Evolutionary conservation across 106 monocot species (phyloP).

Genomic region (Phalaenopsis equestris): DNA sequence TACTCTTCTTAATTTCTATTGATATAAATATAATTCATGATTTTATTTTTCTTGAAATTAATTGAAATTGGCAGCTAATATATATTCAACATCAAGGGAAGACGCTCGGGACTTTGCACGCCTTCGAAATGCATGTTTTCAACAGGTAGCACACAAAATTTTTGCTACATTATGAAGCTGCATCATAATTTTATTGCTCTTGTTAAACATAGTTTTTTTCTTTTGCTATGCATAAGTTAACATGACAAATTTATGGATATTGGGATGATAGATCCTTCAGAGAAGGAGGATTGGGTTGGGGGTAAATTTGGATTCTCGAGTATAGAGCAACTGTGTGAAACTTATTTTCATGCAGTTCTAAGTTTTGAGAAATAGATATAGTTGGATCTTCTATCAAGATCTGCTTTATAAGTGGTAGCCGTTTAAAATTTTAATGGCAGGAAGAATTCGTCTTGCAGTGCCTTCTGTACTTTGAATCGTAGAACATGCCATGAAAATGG

Average conservation of each 20-base stretch:
- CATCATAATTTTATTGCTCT: neutral
- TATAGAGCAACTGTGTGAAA: neutral
- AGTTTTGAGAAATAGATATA: neutral
- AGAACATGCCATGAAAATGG: neutral
- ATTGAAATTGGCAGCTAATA: conserved; percentile 21
- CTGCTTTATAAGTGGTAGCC: neutral
- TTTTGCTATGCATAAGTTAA: too few species aligned
- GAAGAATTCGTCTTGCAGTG: neutral
- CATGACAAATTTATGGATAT: too few species aligned
- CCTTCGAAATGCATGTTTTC: conserved; percentile 48
- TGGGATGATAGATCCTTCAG: too few species aligned
- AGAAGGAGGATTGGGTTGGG: too few species aligned
- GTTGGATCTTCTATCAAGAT: neutral
- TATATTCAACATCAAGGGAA: conserved; percentile 39
- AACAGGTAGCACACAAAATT: conserved; percentile 29
- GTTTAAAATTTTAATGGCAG: neutral
- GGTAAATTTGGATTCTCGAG: too few species aligned
- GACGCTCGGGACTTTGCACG: conserved; percentile 55
- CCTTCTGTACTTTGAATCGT: neutral
- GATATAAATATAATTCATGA: neutral
- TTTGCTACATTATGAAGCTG: neutral
- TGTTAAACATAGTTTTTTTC: too few species aligned
- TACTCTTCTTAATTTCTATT: conserved; percentile 1
- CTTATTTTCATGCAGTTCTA: neutral
- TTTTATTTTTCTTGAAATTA: conserved; percentile 3